Evolutionary conservation across 139 green algal genomes (phyloP).

Genomic region (Deuterostichococcus epilithicus): DNA sequence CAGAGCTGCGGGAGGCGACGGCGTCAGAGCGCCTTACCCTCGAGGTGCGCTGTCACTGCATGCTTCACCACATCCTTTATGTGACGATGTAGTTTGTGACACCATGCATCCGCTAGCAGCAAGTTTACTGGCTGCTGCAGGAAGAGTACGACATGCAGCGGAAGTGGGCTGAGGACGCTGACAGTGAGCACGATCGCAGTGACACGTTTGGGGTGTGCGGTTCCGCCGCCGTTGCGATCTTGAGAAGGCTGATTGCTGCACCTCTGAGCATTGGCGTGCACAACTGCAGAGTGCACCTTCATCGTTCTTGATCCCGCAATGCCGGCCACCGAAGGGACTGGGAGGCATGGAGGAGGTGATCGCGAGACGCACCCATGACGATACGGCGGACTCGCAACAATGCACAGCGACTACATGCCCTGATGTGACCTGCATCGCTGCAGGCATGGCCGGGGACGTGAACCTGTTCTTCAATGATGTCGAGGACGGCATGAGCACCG

Average conservation of each 20-base stretch:
- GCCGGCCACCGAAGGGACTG: conserved; percentile 34
- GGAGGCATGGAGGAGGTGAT: conserved; percentile 37
- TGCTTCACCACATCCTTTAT: neutral
- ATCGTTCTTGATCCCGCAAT: conserved; percentile 62
- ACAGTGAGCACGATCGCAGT: conserved; percentile 38
- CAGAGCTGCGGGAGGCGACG: conserved; percentile 59
- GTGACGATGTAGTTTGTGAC: neutral
- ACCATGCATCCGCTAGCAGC: neutral
- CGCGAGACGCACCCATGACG: no score
- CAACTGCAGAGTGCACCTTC: conserved; percentile 65
- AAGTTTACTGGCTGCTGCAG: conserved; percentile 19
- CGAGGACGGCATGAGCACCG: conserved; percentile 20
- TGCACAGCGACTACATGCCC: no score
- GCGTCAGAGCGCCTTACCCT: conserved; percentile 69
- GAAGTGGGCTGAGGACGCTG: conserved; percentile 60
- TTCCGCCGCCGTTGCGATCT: no score
- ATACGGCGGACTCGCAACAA: no score
- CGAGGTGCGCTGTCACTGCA: conserved; percentile 9
- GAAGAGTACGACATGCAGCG: conserved; percentile 83
- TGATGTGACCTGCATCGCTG: no score
- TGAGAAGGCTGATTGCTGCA: neutral
- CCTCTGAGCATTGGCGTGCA: neutral
- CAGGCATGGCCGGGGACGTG: conserved; percentile 53
- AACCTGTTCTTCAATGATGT: conserved; percentile 58
- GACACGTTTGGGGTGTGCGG: no score